phyloP scores from a whole-genome alignment of 75 land plant genomes.

The Pseudotsuga menziesii region DNA sequence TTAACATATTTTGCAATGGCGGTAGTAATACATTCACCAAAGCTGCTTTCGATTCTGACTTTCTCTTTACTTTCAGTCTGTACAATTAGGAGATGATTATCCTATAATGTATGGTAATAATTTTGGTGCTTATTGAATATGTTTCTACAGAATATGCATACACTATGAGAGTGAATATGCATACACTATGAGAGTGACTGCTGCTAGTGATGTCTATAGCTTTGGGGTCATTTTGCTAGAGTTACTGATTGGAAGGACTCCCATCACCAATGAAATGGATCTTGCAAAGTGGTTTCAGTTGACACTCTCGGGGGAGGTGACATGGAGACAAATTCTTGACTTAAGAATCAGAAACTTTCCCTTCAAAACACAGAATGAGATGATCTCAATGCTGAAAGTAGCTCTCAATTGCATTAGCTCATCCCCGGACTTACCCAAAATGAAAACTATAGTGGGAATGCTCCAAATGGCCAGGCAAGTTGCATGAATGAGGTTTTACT shows the following conservation, averaged over 20 bases:
- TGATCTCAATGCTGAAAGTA: conserved; percentile 56
- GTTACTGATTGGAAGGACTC: conserved; percentile 59
- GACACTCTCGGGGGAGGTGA: conserved; percentile 24
- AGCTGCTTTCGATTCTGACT: no score
- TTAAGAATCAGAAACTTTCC: conserved; percentile 30
- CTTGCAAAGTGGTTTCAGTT: conserved; percentile 60
- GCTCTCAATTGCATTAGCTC: conserved; percentile 52
- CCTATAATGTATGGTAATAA: not conserved
- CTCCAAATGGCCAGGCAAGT: conserved; percentile 14
- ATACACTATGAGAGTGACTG: conserved; percentile 66
- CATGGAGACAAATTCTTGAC: conserved; percentile 58
- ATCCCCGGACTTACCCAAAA: conserved; percentile 50
- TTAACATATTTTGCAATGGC: not conserved
- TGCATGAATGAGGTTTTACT: no score
- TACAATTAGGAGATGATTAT: not conserved
- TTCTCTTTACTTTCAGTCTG: not conserved
- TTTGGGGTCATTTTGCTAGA: conserved; percentile 74
- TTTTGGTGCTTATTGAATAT: no score
- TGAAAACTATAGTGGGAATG: conserved; percentile 50
- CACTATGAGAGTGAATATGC: conserved; percentile 71
- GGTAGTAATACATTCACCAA: not conserved
- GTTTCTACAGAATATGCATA: conserved; percentile 70
- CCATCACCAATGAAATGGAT: conserved; percentile 52
- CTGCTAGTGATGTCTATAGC: conserved; percentile 64
- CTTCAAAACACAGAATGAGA: conserved; percentile 35